Percentiles rank a stretch among this genome's conserved stretches.
Evolutionary conservation across 1,284 basidiomycete genomes (phyloP).

Genomic region (Microbotryum saponariae): DNA sequence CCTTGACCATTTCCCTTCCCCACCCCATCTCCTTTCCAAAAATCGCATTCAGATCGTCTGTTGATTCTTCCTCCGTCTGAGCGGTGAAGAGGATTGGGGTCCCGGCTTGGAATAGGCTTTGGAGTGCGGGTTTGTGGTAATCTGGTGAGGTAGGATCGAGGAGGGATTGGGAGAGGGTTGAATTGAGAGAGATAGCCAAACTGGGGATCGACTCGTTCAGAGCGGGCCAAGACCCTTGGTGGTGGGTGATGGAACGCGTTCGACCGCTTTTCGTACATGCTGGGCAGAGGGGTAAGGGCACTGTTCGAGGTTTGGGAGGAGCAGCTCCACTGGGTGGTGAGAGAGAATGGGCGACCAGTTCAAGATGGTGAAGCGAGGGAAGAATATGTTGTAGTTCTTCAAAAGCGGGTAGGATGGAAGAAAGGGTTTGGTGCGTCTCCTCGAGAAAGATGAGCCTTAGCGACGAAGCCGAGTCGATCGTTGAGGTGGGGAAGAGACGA

Average conservation of each 20-base stretch:
- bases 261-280: background rate
- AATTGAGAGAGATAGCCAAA: slow-evolving; percentile 6
- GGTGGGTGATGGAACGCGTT: background rate
- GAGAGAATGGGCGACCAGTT: slow-evolving; percentile 6
- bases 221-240: background rate
- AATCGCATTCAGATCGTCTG: background rate
- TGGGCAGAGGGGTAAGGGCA: slow-evolving; percentile 6
- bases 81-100: slow-evolving; percentile 4
- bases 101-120: background rate
- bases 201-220: background rate
- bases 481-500: background rate
- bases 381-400: slow-evolving; percentile 20
- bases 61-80: slow-evolving; percentile 8
- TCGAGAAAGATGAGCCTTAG: slow-evolving; percentile 16
- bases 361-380: background rate
- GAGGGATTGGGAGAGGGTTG: slow-evolving; percentile 4
- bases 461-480: background rate
- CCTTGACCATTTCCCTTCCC: background rate
- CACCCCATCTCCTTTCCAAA: background rate
- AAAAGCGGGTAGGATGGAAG: background rate
- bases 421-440: slow-evolving; percentile 1
- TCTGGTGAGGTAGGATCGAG: background rate
- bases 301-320: background rate
- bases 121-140: background rate
- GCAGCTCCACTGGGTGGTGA: background rate